These are phyloP conservation scores for Rhizopus sp. DNA, from an alignment of 371 early-diverging fungal genomes.

Conservation along the genomic window DNA sequence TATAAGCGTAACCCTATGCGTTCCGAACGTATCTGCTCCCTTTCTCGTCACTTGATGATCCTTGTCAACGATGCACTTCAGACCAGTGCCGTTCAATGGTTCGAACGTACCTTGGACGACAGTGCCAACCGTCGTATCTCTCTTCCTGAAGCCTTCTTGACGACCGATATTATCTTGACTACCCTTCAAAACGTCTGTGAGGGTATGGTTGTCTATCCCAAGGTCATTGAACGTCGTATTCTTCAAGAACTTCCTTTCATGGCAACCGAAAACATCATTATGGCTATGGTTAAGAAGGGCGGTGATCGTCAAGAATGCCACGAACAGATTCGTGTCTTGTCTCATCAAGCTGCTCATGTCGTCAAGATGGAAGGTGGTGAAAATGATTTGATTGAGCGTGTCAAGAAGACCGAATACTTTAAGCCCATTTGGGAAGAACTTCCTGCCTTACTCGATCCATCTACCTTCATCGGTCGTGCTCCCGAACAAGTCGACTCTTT, in stretches of 20 bases:
- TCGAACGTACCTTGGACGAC: slow-evolving; percentile 97
- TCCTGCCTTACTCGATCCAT: slow-evolving; percentile 82
- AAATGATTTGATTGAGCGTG: slow-evolving; percentile 94
- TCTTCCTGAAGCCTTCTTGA: slow-evolving; percentile 96
- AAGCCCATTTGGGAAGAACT: slow-evolving; percentile 79
- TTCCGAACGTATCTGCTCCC: slow-evolving; percentile 94
- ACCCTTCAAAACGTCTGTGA: slow-evolving; percentile 94
- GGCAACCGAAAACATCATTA: slow-evolving; percentile 99
- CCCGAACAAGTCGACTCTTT: slow-evolving; percentile 93
- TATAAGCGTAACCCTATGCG: slow-evolving; percentile 99
- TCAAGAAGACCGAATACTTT: slow-evolving; percentile 85
- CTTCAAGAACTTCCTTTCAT: slow-evolving; percentile 96
- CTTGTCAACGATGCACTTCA: slow-evolving; percentile 86
- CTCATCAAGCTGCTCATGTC: slow-evolving; percentile 88
- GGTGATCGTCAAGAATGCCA: slow-evolving; percentile 97
- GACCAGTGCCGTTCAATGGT: slow-evolving; percentile 94
- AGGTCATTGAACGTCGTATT: slow-evolving; percentile 92
- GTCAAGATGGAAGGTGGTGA: slow-evolving; percentile 94
- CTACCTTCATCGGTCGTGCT: slow-evolving; percentile 94
- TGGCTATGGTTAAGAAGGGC: slow-evolving; percentile 97
- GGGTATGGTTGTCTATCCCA: slow-evolving; percentile 96
- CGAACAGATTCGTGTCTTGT: slow-evolving; percentile 94
- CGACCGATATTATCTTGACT: slow-evolving; percentile 93
- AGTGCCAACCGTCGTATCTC: slow-evolving; percentile 95
- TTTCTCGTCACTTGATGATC: slow-evolving; percentile 96